A percentile compares a stretch with the other conserved stretches of the same genome.
Evolutionary conservation across 2,329 filamentous ascomycete species (phyloP).

Genomic region (Septoria petroselini): DNA sequence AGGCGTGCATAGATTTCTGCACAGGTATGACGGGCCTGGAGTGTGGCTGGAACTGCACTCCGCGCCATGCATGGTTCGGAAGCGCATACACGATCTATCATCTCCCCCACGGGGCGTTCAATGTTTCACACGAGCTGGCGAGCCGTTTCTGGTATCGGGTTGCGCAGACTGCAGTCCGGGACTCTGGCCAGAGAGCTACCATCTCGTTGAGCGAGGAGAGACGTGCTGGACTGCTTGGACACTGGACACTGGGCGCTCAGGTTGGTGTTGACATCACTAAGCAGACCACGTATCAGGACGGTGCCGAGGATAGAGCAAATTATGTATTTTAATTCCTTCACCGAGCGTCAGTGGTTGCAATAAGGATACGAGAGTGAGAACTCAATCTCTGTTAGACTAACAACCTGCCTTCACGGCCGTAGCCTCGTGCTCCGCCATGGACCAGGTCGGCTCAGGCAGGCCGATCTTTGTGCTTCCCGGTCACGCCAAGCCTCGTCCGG

Average conservation of each 20-base stretch:
- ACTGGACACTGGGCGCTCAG: neutral
- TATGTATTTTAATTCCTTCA: neutral
- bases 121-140: neutral
- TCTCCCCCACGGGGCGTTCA: neutral
- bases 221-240: neutral
- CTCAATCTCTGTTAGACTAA: neutral
- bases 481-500: neutral
- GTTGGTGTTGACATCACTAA: neutral
- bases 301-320: too few species aligned
- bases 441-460: too few species aligned
- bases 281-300: too few species aligned
- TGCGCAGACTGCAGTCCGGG: neutral
- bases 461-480: too few species aligned
- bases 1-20: conserved; percentile 16
- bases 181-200: neutral
- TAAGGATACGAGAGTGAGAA: neutral
- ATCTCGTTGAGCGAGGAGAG: neutral
- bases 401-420: neutral
- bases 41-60: conserved; percentile 1
- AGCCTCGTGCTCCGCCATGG: neutral
- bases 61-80: neutral
- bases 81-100: neutral
- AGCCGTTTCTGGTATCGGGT: neutral
- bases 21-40: neutral
- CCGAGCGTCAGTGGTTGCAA: neutral